phyloP scores from a whole-genome alignment of 2,329 filamentous ascomycete species.

The Xylariaceae sp. region DNA sequence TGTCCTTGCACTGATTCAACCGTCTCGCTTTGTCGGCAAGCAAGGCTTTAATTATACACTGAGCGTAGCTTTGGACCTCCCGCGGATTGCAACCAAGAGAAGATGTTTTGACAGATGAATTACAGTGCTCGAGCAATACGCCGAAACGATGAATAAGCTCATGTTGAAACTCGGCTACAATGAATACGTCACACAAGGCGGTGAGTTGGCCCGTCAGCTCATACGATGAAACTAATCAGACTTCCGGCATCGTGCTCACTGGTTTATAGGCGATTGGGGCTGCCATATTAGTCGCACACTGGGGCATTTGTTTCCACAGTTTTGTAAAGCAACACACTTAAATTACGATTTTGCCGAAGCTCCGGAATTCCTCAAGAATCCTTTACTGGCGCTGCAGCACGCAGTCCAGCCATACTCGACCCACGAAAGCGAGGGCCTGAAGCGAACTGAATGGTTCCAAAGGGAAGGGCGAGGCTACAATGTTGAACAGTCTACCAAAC shows the following conservation, averaged over 20 bases:
- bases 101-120: too few relatives aligned
- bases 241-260: not conserved
- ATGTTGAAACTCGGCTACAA: slow-evolving; percentile 67
- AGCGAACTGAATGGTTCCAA: slow-evolving; percentile 56
- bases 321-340: slow-evolving; percentile 59
- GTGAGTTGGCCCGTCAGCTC: slow-evolving; percentile 12
- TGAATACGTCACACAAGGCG: slow-evolving; percentile 46
- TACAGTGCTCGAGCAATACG: slow-evolving; percentile 53
- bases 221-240: not conserved
- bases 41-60: too few relatives aligned
- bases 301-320: slow-evolving; percentile 54
- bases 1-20: too few relatives aligned
- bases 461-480: slow-evolving; percentile 59
- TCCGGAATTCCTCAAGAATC: slow-evolving; percentile 51
- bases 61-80: too few relatives aligned
- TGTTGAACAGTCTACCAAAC: slow-evolving; percentile 62
- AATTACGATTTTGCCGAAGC: slow-evolving; percentile 51
- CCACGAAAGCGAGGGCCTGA: slow-evolving; percentile 50
- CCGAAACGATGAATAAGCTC: slow-evolving; percentile 62
- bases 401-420: slow-evolving; percentile 51
- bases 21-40: too few relatives aligned
- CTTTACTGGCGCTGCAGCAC: slow-evolving; percentile 56
- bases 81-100: too few relatives aligned
- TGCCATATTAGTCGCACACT: slow-evolving; percentile 63
- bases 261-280: slow-evolving; percentile 64